phyloP scores from a whole-genome alignment of 371 early-diverging fungal species.

The Antonospora locustae region DNA sequence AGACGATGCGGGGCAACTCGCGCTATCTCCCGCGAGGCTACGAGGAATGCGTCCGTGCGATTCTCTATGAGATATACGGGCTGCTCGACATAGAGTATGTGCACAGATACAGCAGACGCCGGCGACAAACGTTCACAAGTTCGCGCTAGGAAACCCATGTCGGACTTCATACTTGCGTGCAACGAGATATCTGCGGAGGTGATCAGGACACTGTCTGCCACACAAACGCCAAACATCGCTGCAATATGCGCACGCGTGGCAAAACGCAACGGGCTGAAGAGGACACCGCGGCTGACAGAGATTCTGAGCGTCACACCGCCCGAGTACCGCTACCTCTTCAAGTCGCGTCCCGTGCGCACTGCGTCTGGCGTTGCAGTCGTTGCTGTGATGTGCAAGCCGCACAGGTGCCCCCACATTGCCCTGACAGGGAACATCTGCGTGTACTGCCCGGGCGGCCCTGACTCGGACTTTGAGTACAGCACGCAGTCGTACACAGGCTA shows the following conservation, averaged over 20 bases:
- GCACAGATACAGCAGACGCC: too few relatives aligned
- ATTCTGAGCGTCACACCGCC: slow-evolving; percentile 93
- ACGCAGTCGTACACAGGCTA: slow-evolving; percentile 99
- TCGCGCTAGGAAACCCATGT: too few relatives aligned
- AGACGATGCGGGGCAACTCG: slow-evolving; percentile 1
- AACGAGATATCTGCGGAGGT: slow-evolving; percentile 37
- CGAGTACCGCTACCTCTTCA: slow-evolving; percentile 67
- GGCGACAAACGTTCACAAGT: too few relatives aligned
- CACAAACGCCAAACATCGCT: slow-evolving; percentile 41
- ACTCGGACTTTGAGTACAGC: slow-evolving; percentile 98
- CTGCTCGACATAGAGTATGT: neutral
- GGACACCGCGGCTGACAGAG: slow-evolving; percentile 87
- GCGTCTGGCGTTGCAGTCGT: slow-evolving; percentile 96
- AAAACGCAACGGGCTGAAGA: slow-evolving; percentile 43
- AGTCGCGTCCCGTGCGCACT: slow-evolving; percentile 92
- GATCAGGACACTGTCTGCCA: slow-evolving; percentile 42
- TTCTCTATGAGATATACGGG: neutral
- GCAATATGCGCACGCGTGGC: slow-evolving; percentile 34
- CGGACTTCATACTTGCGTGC: slow-evolving; percentile 38
- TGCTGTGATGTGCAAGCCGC: slow-evolving; percentile 99
- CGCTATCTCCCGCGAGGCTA: slow-evolving; percentile 1
- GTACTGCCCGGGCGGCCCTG: slow-evolving; percentile 98
- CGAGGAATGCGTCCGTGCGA: neutral
- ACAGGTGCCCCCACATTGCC: slow-evolving; percentile 98
- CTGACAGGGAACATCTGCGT: slow-evolving; percentile 95